Evolutionary conservation across 208 protist genomes (phyloP), one percentile per base, ranked within the genome.

Genomic region (Porcisia deanei): DNA sequence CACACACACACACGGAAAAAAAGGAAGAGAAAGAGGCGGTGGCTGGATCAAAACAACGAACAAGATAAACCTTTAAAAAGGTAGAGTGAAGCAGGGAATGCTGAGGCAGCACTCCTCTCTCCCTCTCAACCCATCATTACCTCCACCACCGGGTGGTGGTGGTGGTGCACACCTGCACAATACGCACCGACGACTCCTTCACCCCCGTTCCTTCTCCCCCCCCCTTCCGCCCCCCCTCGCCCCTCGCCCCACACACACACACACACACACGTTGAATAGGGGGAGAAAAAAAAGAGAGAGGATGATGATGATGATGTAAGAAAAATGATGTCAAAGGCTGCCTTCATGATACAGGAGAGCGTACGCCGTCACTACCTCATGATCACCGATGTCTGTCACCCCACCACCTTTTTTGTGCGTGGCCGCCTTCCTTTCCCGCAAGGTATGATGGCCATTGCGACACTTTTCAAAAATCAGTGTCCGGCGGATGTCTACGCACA

Each of bases 331-430:
- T 90, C 90, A 22, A 94, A 94, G 75, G 90, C 89, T 34, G 73
- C 89, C 3, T 96, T 86, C 77, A 85, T 94, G 81, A 95, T 96
- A 88, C 88, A 94, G 81, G 90, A 96, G 22, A 80, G 93, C 66
- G 76, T 96, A 77, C 89, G 91, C 9, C 82, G 82, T 25, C 83
- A 85, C 71, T 94, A 85, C 76, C 70, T 85, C 16, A 87, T 91
- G 75, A 83, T 94, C 75, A 89, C 88, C 3, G 88, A 95, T 69
- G 60, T 94, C 41, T 65, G 77, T 34, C 71, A 47, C 63, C 90
- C 92, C 1, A 88, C 71, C 68, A 65, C 85, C 3, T 94, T 94
- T 71, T 61, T 93, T n/a, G 90, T 90, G 3, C 86, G 92, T 22
- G 90, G 92, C 6, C 84, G 82, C 6, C 83, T 94, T 45, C 82